Evolutionary conservation across 1,139 yeast species (phyloP).

Genomic region (Debaryomyces subglobosus): DNA sequence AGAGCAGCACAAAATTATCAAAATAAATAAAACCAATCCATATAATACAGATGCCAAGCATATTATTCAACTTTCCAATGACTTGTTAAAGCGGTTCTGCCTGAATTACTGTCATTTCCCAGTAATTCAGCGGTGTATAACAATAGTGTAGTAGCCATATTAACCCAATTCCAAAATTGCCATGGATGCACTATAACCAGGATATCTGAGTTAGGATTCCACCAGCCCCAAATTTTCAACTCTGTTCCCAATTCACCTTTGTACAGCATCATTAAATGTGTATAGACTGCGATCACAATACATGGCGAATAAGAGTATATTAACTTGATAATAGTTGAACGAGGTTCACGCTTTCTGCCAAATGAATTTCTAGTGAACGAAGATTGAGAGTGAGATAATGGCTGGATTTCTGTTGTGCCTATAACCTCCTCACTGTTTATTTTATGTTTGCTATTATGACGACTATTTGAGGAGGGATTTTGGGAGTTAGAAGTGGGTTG

Average conservation of each 20-base stretch:
- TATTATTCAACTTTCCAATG: constrained; percentile 49
- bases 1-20: neutral
- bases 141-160: constrained; percentile 77
- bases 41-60: constrained; percentile 1
- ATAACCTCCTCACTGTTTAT: neutral
- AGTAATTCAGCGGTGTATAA: constrained; percentile 78
- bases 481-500: constrained; percentile 5
- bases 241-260: constrained; percentile 73
- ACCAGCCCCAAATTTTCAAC: constrained; percentile 61
- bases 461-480: neutral
- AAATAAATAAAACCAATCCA: neutral
- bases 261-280: constrained; percentile 90
- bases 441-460: neutral
- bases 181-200: constrained; percentile 67
- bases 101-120: constrained; percentile 38
- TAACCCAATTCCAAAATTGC: constrained; percentile 97
- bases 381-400: neutral
- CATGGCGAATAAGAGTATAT: constrained; percentile 92
- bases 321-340: constrained; percentile 55
- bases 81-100: constrained; percentile 38
- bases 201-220: constrained; percentile 25
- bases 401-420: neutral
- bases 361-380: neutral
- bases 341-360: constrained; percentile 25
- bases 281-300: constrained; percentile 89